Evolutionary conservation across 2,329 filamentous ascomycete species (phyloP).

Genomic region (Fulvia fulva): DNA sequence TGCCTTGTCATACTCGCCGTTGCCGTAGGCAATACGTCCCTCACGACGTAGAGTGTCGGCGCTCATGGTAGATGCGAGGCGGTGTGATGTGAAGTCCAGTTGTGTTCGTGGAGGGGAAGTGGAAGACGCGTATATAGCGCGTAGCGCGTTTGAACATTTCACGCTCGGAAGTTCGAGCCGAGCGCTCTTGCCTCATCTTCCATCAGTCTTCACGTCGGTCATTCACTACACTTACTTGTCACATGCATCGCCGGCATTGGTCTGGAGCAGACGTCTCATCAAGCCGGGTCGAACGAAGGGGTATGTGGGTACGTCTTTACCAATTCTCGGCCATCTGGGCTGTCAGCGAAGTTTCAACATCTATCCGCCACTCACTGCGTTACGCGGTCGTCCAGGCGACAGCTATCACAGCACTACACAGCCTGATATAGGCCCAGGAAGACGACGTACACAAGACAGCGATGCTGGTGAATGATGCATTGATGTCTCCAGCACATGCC

Average conservation of each 20-base stretch:
- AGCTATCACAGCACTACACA: neutral
- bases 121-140: neutral
- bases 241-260: neutral
- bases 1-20: conserved; percentile 42
- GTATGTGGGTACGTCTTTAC: neutral
- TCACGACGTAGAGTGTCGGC: conserved; percentile 29
- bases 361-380: neutral
- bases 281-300: no score
- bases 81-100: conserved; percentile 1
- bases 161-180: neutral
- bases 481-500: neutral
- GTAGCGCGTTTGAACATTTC: neutral
- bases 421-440: neutral
- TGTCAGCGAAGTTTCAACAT: neutral
- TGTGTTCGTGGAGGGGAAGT: neutral
- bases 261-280: no score
- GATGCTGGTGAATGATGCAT: neutral
- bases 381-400: neutral
- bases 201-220: neutral
- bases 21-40: conserved; percentile 43
- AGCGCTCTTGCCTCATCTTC: neutral
- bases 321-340: neutral
- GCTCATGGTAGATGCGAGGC: neutral
- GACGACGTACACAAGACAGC: neutral
- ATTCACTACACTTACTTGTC: neutral